phyloP scores from a whole-genome alignment of 1,139 yeast species.

The Maudiozyma humilis region DNA sequence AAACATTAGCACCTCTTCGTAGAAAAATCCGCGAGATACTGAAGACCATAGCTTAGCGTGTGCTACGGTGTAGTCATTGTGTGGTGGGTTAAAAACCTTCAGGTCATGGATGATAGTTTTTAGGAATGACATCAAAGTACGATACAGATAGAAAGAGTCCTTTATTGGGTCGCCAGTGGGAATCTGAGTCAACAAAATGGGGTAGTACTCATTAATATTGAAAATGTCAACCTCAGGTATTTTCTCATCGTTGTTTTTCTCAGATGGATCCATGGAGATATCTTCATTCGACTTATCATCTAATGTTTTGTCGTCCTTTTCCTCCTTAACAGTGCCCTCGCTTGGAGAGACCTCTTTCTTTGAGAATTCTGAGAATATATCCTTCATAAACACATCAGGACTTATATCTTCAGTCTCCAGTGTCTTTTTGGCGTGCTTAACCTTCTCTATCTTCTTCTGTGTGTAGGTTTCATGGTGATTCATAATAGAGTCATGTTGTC shows the following conservation, averaged over 20 bases:
- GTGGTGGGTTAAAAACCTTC: conserved; percentile 84
- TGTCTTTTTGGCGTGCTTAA: conserved; percentile 18
- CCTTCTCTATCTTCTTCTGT: conserved; percentile 28
- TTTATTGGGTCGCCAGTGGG: conserved; percentile 59
- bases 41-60: conserved; percentile 76
- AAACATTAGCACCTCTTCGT: conserved; percentile 74
- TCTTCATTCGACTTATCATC: too few relatives aligned
- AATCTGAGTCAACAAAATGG: conserved; percentile 40
- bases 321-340: not conserved
- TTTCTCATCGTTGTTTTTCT: conserved; percentile 11
- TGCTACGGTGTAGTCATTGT: conserved; percentile 57
- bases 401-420: conserved; percentile 21
- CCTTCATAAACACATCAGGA: conserved; percentile 24
- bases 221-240: conserved; percentile 34
- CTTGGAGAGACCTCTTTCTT: not conserved
- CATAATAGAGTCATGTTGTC: conserved; percentile 61
- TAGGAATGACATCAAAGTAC: conserved; percentile 81
- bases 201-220: conserved; percentile 41
- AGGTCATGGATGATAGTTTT: conserved; percentile 87
- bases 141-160: conserved; percentile 81
- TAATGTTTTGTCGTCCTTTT: conserved; percentile 5
- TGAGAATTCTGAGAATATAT: conserved; percentile 10
- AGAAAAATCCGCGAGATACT: conserved; percentile 71
- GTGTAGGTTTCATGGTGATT: conserved; percentile 52
- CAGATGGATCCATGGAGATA: too few relatives aligned